Conservation (phyloP, 257 asterid species). For the Parsonsia alboflavescens region DNA sequence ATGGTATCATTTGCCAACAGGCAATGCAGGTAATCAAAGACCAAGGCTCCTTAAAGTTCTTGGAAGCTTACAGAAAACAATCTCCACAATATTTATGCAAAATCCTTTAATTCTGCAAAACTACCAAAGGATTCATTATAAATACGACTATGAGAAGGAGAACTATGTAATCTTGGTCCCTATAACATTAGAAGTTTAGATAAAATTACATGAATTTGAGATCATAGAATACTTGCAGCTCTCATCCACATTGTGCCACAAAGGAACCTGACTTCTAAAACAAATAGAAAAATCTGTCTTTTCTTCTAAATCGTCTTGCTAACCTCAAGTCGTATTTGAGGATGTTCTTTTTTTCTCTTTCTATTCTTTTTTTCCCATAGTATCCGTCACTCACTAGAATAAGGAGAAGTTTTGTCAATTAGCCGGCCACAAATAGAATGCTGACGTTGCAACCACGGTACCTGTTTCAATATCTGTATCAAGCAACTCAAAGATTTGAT, state of each 20-base stretch:
- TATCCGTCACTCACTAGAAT: background rate
- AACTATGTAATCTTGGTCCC: background rate
- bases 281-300: background rate
- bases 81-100: background rate
- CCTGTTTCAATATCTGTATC: conserved; percentile 97
- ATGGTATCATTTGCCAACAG: background rate
- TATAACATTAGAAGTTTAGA: background rate
- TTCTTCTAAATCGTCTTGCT: background rate
- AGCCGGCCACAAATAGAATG: background rate
- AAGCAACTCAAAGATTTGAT: conserved; percentile 90
- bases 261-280: background rate
- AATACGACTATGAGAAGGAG: background rate
- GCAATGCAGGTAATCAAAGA: background rate
- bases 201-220: background rate
- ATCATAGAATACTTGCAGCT: background rate
- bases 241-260: background rate
- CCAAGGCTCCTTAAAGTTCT: background rate
- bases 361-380: too few relatives aligned
- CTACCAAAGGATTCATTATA: background rate
- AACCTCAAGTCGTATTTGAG: background rate
- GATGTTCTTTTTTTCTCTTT: too few relatives aligned
- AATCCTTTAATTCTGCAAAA: background rate
- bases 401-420: background rate
- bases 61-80: background rate
- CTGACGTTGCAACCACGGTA: conserved; percentile 5